Percentiles rank a stretch among this genome's conserved stretches.
Conservation (phyloP, 495 filamentous ascomycete species). For the Cryomyces antarcticus region DNA sequence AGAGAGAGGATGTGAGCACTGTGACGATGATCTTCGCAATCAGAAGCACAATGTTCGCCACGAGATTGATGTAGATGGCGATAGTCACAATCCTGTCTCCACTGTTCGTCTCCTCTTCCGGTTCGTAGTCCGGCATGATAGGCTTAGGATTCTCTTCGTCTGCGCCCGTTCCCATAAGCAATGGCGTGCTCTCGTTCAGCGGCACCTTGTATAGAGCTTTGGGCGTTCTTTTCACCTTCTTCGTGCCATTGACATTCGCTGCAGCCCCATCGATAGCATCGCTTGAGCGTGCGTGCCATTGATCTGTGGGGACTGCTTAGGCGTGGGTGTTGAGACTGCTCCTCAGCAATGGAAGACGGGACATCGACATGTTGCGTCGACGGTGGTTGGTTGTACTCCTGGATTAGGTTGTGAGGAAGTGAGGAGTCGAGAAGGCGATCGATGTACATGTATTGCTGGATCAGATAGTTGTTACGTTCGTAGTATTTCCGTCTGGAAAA, state of each 20-base stretch:
- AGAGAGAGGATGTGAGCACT: conserved; percentile 60
- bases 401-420: conserved; percentile 63
- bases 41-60: conserved; percentile 63
- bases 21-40: conserved; percentile 65
- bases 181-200: conserved; percentile 39
- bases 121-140: conserved; percentile 19
- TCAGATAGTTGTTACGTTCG: conserved; percentile 58
- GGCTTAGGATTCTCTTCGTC: conserved; percentile 5
- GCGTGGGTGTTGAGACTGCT: conserved; percentile 8
- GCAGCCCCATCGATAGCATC: not conserved
- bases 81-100: conserved; percentile 46
- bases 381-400: conserved; percentile 51
- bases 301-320: not conserved
- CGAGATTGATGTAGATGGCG: conserved; percentile 71
- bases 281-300: not conserved
- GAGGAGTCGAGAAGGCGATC: conserved; percentile 81
- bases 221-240: conserved; percentile 53
- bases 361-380: conserved; percentile 21
- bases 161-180: conserved; percentile 22
- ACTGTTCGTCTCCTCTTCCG: conserved; percentile 39
- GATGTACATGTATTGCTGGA: conserved; percentile 80
- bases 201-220: conserved; percentile 62
- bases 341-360: conserved; percentile 36
- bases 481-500: conserved; percentile 49
- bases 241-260: conserved; percentile 4